Conservation (phyloP, 2,329 filamentous ascomycete species). For the Cladophialophora bantiana region DNA sequence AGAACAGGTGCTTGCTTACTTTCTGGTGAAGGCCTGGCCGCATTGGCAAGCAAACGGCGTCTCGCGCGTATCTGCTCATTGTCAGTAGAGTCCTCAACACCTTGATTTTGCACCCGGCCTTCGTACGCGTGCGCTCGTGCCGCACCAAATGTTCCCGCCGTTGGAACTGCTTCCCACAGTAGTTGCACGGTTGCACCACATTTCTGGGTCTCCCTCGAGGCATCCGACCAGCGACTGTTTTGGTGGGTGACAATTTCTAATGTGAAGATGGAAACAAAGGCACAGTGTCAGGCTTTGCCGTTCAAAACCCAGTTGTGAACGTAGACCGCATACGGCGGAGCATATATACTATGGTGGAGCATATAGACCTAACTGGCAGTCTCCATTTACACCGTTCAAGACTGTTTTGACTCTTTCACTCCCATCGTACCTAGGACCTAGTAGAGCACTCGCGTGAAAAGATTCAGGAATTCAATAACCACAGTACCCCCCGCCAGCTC, state of each 20-base stretch:
- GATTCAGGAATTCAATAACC: background rate
- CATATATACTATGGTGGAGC: too few species aligned
- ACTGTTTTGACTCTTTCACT: too few species aligned
- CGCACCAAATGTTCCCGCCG: constrained; percentile 46
- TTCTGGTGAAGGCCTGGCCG: constrained; percentile 44
- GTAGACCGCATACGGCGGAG: too few species aligned
- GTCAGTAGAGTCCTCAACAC: constrained; percentile 24
- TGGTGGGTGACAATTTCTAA: background rate
- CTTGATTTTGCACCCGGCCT: constrained; percentile 18
- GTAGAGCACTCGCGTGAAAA: too few species aligned
- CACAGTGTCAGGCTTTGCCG: too few species aligned
- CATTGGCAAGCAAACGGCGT: constrained; percentile 46
- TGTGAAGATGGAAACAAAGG: too few species aligned
- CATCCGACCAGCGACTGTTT: constrained; percentile 1
- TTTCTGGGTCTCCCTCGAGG: constrained; percentile 25
- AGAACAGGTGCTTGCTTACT: constrained; percentile 37
- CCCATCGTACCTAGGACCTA: too few species aligned
- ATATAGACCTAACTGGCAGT: too few species aligned
- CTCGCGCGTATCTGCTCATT: constrained; percentile 45
- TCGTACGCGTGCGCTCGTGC: constrained; percentile 42
- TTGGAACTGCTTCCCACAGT: constrained; percentile 46
- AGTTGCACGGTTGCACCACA: constrained; percentile 38
- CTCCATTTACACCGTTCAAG: too few species aligned
- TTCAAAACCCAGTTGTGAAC: too few species aligned
- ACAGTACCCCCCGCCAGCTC: background rate